These are phyloP conservation scores for Fraxinus albicans DNA, from an alignment of 305 asterid genomes.

Conservation along the genomic window DNA sequence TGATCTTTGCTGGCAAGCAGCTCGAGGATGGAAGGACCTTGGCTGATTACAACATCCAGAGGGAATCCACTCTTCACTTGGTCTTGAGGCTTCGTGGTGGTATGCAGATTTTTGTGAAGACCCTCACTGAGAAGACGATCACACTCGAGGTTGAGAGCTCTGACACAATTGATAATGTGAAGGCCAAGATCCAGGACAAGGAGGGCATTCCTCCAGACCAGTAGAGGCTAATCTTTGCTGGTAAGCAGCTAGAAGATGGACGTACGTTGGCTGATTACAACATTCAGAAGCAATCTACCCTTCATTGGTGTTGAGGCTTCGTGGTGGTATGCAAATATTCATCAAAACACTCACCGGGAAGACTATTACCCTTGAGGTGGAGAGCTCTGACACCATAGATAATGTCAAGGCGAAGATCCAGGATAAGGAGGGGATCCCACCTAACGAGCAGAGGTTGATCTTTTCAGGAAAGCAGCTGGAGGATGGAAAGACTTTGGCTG, in stretches of 20 bases:
- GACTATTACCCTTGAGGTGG: not conserved
- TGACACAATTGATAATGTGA: not conserved
- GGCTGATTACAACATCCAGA: not conserved
- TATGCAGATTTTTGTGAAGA: not conserved
- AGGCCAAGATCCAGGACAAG: not conserved
- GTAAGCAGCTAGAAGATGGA: not conserved
- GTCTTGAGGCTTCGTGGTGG: not conserved
- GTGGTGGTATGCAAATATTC: not conserved
- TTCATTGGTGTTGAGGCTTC: not conserved
- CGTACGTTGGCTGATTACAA: not conserved
- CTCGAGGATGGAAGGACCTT: not conserved
- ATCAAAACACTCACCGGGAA: not conserved
- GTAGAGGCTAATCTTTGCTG: not conserved
- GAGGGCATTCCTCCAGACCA: not conserved
- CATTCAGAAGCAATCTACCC: not conserved
- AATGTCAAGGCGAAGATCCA: not conserved
- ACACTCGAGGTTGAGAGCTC: not conserved
- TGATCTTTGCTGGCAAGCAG: not conserved
- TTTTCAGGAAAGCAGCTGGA: not conserved
- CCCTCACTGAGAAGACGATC: not conserved
- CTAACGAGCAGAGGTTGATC: not conserved
- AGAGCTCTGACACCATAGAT: not conserved
- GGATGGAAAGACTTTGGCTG: not conserved
- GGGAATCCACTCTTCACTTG: not conserved
- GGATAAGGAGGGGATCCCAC: not conserved